Conservation (phyloP, 78 protist species). For the Pelomyxa schiedti region DNA sequence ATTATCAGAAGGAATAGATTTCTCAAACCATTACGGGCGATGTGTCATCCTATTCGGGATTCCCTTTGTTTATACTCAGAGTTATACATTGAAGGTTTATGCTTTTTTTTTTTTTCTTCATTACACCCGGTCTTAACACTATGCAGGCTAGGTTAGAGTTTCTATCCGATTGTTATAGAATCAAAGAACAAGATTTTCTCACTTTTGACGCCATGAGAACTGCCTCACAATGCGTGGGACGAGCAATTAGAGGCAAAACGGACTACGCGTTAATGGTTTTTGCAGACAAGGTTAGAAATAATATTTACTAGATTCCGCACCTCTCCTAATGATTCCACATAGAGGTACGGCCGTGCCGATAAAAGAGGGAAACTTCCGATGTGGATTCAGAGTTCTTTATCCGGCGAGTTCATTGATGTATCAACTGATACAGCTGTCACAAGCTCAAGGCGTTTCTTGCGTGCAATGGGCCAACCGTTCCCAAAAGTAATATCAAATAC, state of each 20-base stretch:
- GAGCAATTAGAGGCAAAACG: constrained; percentile 90
- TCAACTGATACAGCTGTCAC: constrained; percentile 51
- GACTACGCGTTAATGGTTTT: constrained; percentile 97
- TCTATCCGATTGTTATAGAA: constrained; percentile 32
- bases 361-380: constrained; percentile 48
- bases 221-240: constrained; percentile 94
- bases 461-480: constrained; percentile 45
- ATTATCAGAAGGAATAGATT: constrained; percentile 96
- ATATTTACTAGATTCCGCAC: background rate
- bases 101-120: background rate
- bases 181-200: constrained; percentile 75
- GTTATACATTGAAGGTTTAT: constrained; percentile 29
- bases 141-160: constrained; percentile 48
- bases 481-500: constrained; percentile 14
- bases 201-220: constrained; percentile 96
- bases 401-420: constrained; percentile 22
- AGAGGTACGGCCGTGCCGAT: constrained; percentile 38
- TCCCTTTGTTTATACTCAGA: constrained; percentile 79
- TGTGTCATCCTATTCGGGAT: constrained; percentile 86
- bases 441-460: constrained; percentile 13
- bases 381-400: constrained; percentile 36
- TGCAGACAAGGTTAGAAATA: constrained; percentile 73
- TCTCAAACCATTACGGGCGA: constrained; percentile 88
- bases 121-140: background rate
- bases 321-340: background rate